Evolutionary conservation across 2,329 filamentous ascomycete genomes (phyloP).

Genomic region (Scedosporium minutisporum): DNA sequence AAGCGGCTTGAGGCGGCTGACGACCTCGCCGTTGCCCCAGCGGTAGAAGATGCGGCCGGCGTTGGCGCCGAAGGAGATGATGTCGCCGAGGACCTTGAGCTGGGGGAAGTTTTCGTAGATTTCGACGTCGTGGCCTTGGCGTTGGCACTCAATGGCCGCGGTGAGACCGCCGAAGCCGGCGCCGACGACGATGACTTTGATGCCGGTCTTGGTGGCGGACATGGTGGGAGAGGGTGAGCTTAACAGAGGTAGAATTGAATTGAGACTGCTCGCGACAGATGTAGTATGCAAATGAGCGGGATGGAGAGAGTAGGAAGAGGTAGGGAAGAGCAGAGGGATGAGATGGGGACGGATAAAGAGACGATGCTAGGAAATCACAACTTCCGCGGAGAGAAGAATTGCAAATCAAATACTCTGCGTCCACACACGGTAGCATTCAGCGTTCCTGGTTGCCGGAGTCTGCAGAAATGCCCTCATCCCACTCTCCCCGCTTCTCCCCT

Average conservation of each 20-base stretch:
- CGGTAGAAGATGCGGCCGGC: slow-evolving; percentile 50
- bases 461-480: neutral
- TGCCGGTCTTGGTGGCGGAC: slow-evolving; percentile 1
- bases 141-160: slow-evolving; percentile 52
- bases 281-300: neutral
- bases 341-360: neutral
- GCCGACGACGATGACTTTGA: slow-evolving; percentile 3
- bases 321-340: neutral
- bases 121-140: slow-evolving; percentile 48
- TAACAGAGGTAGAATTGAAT: neutral
- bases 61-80: slow-evolving; percentile 53
- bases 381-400: neutral
- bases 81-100: slow-evolving; percentile 50
- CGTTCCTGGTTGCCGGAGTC: neutral
- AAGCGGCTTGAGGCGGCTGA: neutral
- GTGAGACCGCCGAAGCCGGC: slow-evolving; percentile 48
- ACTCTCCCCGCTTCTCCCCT: neutral
- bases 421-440: neutral
- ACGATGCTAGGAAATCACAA: neutral
- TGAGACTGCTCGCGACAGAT: neutral
- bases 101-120: slow-evolving; percentile 49
- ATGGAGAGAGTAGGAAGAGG: neutral
- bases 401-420: neutral
- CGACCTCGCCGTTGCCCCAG: slow-evolving; percentile 40
- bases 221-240: neutral